Evolutionary conservation across 352 stramenopile genomes (phyloP).

Genomic region (Aphanomyces invadans): DNA sequence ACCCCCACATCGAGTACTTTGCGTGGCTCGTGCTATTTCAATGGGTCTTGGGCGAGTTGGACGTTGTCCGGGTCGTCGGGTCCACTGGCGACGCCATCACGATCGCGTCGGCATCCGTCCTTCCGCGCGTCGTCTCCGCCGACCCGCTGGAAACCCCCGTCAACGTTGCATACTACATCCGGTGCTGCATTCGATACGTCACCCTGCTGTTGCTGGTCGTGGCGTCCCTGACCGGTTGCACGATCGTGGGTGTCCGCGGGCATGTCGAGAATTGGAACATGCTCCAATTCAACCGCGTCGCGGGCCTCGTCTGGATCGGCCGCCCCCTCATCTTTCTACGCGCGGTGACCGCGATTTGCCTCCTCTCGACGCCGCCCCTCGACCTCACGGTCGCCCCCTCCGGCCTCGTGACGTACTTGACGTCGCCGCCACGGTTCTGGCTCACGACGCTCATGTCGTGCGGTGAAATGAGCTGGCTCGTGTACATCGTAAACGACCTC

Average conservation of each 20-base stretch:
- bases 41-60: background rate
- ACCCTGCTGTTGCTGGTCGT: background rate
- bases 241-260: background rate
- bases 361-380: conserved; percentile 1
- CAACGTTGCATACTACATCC: conserved; percentile 5
- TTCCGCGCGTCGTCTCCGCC: background rate
- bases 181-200: background rate
- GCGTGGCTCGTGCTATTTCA: background rate
- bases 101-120: background rate
- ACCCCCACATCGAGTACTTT: background rate
- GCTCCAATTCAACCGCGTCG: background rate
- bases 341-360: background rate
- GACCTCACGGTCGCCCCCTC: background rate
- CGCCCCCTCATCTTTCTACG: conserved; percentile 5
- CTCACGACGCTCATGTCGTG: background rate
- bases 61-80: no score
- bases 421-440: background rate
- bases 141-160: background rate
- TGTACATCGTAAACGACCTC: conserved; percentile 11
- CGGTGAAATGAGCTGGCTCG: background rate
- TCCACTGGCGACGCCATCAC: background rate
- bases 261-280: background rate
- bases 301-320: background rate
- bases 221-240: background rate
- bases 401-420: background rate